phyloP scores from a whole-genome alignment of 192 early-diverging fungal species.

The Coemansia sp. region DNA sequence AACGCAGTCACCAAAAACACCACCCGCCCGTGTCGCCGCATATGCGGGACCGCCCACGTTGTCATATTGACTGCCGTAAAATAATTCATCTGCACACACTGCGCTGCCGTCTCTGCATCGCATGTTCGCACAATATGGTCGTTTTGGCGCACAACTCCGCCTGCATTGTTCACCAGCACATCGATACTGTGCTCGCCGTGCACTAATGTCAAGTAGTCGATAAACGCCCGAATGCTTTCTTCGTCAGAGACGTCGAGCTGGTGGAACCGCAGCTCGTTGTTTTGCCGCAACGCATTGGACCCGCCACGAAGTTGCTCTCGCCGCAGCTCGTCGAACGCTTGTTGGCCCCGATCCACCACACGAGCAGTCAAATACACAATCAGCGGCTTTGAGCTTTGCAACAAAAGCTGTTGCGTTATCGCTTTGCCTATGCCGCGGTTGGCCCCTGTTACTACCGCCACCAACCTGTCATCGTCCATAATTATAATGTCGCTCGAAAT shows the following conservation, averaged over 20 bases:
- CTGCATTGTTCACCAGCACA: conserved; percentile 51
- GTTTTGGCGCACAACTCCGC: conserved; percentile 27
- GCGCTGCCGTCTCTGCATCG: conserved; percentile 29
- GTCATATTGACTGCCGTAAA: conserved; percentile 43
- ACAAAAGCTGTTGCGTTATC: conserved; percentile 35
- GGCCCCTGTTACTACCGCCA: conserved; percentile 49
- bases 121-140: conserved; percentile 24
- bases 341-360: conserved; percentile 38
- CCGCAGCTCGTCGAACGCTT: conserved; percentile 43
- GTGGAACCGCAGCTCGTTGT: conserved; percentile 52
- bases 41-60: conserved; percentile 30
- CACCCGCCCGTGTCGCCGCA: conserved; percentile 31
- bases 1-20: conserved; percentile 50
- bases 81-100: conserved; percentile 44
- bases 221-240: conserved; percentile 30
- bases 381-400: conserved; percentile 31
- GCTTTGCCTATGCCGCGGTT: conserved; percentile 54
- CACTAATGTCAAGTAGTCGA: conserved; percentile 44
- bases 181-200: conserved; percentile 49
- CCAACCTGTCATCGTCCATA: conserved; percentile 34
- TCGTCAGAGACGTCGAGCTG: conserved; percentile 45
- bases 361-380: conserved; percentile 53
- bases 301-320: conserved; percentile 27
- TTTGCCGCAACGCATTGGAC: neutral
- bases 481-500: neutral